phyloP scores from a whole-genome alignment of 306 rosid genomes.

The Cicer arietinum region DNA sequence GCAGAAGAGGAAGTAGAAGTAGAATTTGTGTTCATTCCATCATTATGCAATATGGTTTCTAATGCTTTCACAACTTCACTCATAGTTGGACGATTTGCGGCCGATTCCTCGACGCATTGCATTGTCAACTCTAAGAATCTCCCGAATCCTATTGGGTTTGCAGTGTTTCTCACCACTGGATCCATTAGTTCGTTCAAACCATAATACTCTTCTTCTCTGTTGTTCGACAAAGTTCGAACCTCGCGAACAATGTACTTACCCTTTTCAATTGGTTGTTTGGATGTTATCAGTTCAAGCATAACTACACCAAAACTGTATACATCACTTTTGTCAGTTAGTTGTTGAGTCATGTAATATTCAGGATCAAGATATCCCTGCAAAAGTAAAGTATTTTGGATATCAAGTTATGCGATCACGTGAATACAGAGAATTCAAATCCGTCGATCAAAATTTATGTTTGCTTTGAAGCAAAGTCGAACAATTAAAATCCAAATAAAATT shows the following conservation, averaged over 20 bases:
- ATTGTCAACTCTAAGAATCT: constrained; percentile 80
- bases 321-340: constrained; percentile 85
- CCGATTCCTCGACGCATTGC: constrained; percentile 87
- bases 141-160: constrained; percentile 62
- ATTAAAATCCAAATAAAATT: constrained; percentile 16
- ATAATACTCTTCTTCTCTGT: constrained; percentile 61
- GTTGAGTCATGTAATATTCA: constrained; percentile 93
- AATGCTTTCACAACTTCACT: constrained; percentile 79
- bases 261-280: constrained; percentile 85
- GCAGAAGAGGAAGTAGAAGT: too few relatives aligned
- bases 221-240: constrained; percentile 55
- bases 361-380: constrained; percentile 97
- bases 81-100: constrained; percentile 86
- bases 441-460: background rate
- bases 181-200: constrained; percentile 78
- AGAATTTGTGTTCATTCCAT: constrained; percentile 80
- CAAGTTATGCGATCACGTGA: background rate
- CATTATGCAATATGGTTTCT: constrained; percentile 77
- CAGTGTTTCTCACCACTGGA: constrained; percentile 59
- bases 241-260: constrained; percentile 87
- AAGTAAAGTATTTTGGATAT: constrained; percentile 26
- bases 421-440: background rate
- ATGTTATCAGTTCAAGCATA: constrained; percentile 80
- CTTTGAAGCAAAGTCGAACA: constrained; percentile 18
- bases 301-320: constrained; percentile 94